phyloP scores from a whole-genome alignment of 108 stramenopile species.

The Epithemia pelagica region DNA sequence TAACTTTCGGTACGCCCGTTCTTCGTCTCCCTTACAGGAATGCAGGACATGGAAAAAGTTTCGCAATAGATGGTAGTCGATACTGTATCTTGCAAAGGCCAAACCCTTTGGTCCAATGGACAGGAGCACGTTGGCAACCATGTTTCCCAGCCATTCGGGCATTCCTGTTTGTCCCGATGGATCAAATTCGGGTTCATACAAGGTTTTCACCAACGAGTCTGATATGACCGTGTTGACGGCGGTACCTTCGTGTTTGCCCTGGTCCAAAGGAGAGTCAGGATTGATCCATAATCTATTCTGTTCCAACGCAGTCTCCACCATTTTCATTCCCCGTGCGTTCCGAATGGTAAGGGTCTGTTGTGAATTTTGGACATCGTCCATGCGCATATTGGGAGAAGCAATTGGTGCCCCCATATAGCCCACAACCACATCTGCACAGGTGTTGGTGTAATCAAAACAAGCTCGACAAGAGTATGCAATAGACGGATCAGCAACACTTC shows the following conservation, averaged over 20 bases:
- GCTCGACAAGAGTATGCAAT: constrained; percentile 72
- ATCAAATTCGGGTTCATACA: constrained; percentile 45
- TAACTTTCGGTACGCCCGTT: not conserved
- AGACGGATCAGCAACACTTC: constrained; percentile 62
- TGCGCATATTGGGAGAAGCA: constrained; percentile 18
- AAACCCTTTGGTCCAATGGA: constrained; percentile 66
- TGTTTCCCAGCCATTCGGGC: constrained; percentile 54
- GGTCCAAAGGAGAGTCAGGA: constrained; percentile 32
- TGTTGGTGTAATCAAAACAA: constrained; percentile 84
- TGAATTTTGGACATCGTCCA: constrained; percentile 38
- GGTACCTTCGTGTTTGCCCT: constrained; percentile 51
- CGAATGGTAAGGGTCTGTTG: constrained; percentile 70
- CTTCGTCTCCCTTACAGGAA: constrained; percentile 23
- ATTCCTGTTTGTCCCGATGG: constrained; percentile 41
- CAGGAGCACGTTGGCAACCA: constrained; percentile 52
- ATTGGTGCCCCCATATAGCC: constrained; percentile 82
- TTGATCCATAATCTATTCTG: constrained; percentile 37
- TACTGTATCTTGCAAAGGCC: constrained; percentile 69
- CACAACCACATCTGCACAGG: constrained; percentile 76
- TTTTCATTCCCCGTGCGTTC: constrained; percentile 50
- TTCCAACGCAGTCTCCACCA: constrained; percentile 51
- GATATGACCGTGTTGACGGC: constrained; percentile 55
- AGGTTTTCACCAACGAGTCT: constrained; percentile 48
- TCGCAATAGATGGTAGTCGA: constrained; percentile 78
- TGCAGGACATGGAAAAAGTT: constrained; percentile 67